Evolutionary conservation across 192 early-diverging fungal genomes (phyloP).

Genomic region (Backusella luteola): DNA sequence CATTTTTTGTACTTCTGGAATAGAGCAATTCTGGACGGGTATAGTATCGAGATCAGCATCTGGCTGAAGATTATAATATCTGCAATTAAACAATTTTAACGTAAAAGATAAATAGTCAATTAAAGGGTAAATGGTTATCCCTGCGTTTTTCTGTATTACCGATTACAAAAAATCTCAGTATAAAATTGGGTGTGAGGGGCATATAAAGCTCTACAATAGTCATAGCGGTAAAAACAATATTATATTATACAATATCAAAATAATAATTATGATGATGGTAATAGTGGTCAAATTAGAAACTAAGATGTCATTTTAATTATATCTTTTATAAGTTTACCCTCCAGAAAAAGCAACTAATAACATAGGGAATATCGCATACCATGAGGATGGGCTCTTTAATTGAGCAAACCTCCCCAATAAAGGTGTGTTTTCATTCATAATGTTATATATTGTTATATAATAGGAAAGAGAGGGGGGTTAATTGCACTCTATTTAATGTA

Average conservation of each 20-base stretch:
- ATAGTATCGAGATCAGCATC: not conserved
- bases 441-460: not conserved
- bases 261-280: not conserved
- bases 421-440: not conserved
- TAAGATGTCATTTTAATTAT: not conserved
- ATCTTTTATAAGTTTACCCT: not conserved
- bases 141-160: constrained; percentile 22
- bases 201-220: not conserved
- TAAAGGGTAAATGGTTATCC: not conserved
- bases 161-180: constrained; percentile 38
- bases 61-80: constrained; percentile 24
- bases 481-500: constrained; percentile 5
- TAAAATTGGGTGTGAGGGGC: constrained; percentile 33
- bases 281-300: not conserved
- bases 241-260: no score
- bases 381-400: constrained; percentile 15
- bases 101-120: not conserved
- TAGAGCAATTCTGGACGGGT: constrained; percentile 30
- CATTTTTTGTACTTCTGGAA: constrained; percentile 34
- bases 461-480: not conserved
- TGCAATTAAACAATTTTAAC: not conserved
- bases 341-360: constrained; percentile 2
- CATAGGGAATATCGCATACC: constrained; percentile 12
- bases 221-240: not conserved
- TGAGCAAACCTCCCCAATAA: not conserved